Evolutionary conservation across 805 yeast genomes (phyloP).

Genomic region (Metschnikowia borealis): DNA sequence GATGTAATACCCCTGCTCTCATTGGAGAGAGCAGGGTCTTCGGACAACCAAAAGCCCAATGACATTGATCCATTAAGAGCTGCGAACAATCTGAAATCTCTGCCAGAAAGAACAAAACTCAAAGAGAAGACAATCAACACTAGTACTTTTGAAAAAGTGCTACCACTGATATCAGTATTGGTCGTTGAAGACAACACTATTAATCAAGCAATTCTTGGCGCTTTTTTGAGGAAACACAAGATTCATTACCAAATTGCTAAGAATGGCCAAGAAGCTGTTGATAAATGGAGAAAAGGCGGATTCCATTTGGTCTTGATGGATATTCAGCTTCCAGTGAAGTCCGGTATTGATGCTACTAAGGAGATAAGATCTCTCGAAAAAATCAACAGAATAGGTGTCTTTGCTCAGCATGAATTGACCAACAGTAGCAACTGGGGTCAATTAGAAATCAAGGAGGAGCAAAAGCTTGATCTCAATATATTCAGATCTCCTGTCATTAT

Average conservation of each 20-base stretch:
- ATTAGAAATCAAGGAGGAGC: constrained; percentile 37
- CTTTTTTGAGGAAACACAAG: constrained; percentile 79
- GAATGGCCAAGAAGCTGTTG: constrained; percentile 92
- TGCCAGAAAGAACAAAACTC: constrained; percentile 2
- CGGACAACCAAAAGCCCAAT: not conserved
- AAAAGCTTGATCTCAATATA: constrained; percentile 53
- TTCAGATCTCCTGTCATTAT: constrained; percentile 95
- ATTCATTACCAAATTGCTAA: constrained; percentile 84
- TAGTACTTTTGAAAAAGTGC: constrained; percentile 53
- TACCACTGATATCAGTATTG: constrained; percentile 84
- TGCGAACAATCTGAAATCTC: not conserved
- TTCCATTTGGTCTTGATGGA: constrained; percentile 95
- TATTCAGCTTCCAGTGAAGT: constrained; percentile 91
- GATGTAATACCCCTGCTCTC: constrained; percentile 1
- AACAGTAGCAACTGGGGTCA: constrained; percentile 21
- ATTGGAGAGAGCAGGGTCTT: not conserved
- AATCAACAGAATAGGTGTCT: constrained; percentile 72
- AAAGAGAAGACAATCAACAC: constrained; percentile 18
- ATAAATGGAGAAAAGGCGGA: constrained; percentile 92
- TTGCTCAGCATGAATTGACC: constrained; percentile 37
- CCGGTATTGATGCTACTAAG: constrained; percentile 92
- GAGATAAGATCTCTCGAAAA: constrained; percentile 84
- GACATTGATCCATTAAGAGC: not conserved
- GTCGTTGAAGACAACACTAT: constrained; percentile 96
- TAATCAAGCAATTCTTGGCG: constrained; percentile 86